Evolutionary conservation across 305 asterid genomes (phyloP).

Genomic region (Lippia alba): DNA sequence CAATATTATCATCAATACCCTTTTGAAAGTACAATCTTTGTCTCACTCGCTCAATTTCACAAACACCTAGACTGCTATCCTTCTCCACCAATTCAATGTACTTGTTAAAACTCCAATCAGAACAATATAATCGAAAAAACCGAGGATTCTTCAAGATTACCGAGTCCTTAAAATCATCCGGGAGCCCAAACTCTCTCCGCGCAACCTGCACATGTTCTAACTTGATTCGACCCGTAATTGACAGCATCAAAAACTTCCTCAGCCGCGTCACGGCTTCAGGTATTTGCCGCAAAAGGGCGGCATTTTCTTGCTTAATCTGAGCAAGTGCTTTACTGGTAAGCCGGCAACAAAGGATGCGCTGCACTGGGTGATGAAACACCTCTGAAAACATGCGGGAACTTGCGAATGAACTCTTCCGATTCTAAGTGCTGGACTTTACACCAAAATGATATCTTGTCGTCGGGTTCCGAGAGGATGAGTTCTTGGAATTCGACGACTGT

Average conservation of each 20-base stretch:
- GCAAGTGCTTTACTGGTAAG: conserved; percentile 61
- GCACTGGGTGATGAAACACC: conserved; percentile 91
- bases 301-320: conserved; percentile 73
- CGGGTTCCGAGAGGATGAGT: conserved; percentile 68
- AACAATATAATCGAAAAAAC: conserved; percentile 76
- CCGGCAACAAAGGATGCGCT: conserved; percentile 77
- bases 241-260: conserved; percentile 72
- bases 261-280: conserved; percentile 68
- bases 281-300: conserved; percentile 69
- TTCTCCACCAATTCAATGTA: conserved; percentile 74
- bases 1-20: no score
- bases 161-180: conserved; percentile 86
- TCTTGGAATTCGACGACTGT: conserved; percentile 76
- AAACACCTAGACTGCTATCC: conserved; percentile 57
- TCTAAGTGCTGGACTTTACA: no score
- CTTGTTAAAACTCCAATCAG: conserved; percentile 78
- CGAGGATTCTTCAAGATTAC: conserved; percentile 70
- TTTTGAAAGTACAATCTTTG: conserved; percentile 70
- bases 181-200: conserved; percentile 78
- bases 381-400: conserved; percentile 85
- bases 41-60: no score
- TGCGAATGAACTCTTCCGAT: conserved; percentile 73
- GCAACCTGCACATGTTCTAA: conserved; percentile 86
- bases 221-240: conserved; percentile 75
- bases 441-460: conserved; percentile 59